phyloP scores from a whole-genome alignment of 148 eudicot genomes.

The Vaccinium vitisidaea region DNA sequence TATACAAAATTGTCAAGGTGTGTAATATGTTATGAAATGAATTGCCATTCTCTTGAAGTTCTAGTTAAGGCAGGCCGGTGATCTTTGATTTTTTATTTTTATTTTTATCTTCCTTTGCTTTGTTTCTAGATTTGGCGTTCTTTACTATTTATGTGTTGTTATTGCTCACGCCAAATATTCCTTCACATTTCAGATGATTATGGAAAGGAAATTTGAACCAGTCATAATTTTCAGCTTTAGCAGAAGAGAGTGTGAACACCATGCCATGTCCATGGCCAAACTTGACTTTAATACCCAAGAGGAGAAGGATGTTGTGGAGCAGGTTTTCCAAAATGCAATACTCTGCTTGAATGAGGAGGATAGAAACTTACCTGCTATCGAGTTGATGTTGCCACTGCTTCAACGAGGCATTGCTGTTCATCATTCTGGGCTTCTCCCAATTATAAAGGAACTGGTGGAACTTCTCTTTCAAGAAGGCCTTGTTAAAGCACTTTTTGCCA shows the following conservation, averaged over 20 bases:
- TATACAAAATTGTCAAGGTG: constrained; percentile 96
- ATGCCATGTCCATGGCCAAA: constrained; percentile 98
- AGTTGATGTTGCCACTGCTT: constrained; percentile 91
- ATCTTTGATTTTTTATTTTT: background rate
- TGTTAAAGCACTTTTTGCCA: constrained; percentile 96
- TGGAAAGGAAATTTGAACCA: constrained; percentile 98
- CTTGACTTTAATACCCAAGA: constrained; percentile 87
- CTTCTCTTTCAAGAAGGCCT: constrained; percentile 98
- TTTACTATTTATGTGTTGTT: background rate
- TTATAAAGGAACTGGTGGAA: constrained; percentile 93
- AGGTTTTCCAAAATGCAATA: constrained; percentile 78
- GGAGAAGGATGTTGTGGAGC: constrained; percentile 87
- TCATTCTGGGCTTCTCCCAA: constrained; percentile 97
- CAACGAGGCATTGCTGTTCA: constrained; percentile 98
- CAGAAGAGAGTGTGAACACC: constrained; percentile 99
- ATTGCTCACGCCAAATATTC: constrained; percentile 6
- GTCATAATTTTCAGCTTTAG: constrained; percentile 96
- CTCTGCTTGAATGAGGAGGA: constrained; percentile 93
- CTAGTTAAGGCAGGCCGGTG: background rate
- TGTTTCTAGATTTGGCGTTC: background rate
- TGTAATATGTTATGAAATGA: background rate
- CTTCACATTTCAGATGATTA: constrained; percentile 70
- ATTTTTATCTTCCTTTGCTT: background rate
- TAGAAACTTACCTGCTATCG: constrained; percentile 86
- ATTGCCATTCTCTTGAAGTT: constrained; percentile 6